Conservation (phyloP, 2,329 filamentous ascomycete genomes). For the Botrytis elliptica region DNA sequence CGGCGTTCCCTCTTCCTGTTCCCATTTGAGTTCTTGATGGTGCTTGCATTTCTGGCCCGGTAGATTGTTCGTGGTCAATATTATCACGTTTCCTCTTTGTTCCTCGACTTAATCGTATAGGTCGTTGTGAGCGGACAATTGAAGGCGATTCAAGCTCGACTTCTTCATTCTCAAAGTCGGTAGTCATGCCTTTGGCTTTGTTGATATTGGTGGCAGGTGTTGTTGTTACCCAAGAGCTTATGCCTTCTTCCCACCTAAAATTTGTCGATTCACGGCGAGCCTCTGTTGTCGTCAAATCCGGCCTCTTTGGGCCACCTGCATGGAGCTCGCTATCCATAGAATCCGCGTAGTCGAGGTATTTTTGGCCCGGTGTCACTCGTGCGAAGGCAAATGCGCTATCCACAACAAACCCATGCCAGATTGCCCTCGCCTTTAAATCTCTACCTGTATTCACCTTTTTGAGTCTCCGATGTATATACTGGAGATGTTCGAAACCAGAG, state of each 20-base stretch:
- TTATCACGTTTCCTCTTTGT: not conserved
- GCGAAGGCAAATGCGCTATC: constrained; percentile 40
- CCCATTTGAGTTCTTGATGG: constrained; percentile 20
- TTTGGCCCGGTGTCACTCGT: constrained; percentile 33
- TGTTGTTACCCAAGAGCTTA: constrained; percentile 55
- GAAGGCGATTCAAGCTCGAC: constrained; percentile 30
- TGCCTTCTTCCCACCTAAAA: constrained; percentile 56
- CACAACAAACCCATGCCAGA: constrained; percentile 35
- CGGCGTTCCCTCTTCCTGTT: not conserved
- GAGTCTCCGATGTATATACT: constrained; percentile 39
- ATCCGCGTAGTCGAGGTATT: constrained; percentile 38
- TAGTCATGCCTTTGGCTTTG: constrained; percentile 17
- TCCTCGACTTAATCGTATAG: not conserved
- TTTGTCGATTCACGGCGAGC: constrained; percentile 17
- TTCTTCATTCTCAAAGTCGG: constrained; percentile 13
- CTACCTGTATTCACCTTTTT: constrained; percentile 23
- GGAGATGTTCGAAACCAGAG: constrained; percentile 42
- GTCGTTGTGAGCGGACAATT: not conserved
- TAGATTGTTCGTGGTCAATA: not conserved
- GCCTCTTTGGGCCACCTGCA: not conserved
- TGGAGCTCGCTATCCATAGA: constrained; percentile 27
- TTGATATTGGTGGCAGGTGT: constrained; percentile 42
- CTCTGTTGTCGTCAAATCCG: constrained; percentile 21
- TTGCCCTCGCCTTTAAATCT: constrained; percentile 8
- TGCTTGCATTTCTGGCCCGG: not conserved